Evolutionary conservation across 768 basidiomycete genomes (phyloP).

Genomic region (Macrolepiota fuliginosa): DNA sequence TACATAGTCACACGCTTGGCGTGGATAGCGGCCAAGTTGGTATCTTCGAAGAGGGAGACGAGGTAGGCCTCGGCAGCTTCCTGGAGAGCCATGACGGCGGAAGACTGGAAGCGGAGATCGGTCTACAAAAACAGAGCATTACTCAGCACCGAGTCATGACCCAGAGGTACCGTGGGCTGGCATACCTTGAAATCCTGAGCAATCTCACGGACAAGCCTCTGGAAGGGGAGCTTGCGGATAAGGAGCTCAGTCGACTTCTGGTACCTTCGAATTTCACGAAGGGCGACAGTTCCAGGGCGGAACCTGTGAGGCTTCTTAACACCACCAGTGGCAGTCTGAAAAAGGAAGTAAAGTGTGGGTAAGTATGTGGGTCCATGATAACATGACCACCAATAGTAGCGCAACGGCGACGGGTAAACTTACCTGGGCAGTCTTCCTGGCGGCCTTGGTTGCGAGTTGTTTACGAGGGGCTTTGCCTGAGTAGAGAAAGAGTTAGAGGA

Average conservation of each 20-base stretch:
- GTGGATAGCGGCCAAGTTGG: slow-evolving; percentile 89
- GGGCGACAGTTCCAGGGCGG: slow-evolving; percentile 96
- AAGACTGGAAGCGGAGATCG: slow-evolving; percentile 93
- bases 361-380: slow-evolving; percentile 13
- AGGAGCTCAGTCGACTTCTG: slow-evolving; percentile 99
- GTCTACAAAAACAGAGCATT: slow-evolving; percentile 43
- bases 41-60: slow-evolving; percentile 84
- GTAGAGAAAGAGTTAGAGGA: slow-evolving; percentile 11
- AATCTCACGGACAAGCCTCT: slow-evolving; percentile 95
- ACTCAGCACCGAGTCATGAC: slow-evolving; percentile 9
- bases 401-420: slow-evolving; percentile 26
- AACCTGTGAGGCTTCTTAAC: slow-evolving; percentile 99
- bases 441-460: slow-evolving; percentile 95
- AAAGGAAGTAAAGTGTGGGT: slow-evolving; percentile 1
- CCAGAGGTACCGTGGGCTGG: slow-evolving; percentile 1
- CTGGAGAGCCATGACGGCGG: slow-evolving; percentile 91
- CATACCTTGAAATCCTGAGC: slow-evolving; percentile 94
- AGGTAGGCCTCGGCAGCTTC: slow-evolving; percentile 91
- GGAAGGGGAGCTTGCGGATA: slow-evolving; percentile 99
- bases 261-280: slow-evolving; percentile 97
- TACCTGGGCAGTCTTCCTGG: slow-evolving; percentile 83
- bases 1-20: slow-evolving; percentile 60
- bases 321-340: slow-evolving; percentile 83
- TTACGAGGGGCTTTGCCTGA: slow-evolving; percentile 88
- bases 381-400: slow-evolving; percentile 18